Conservation (phyloP, 805 yeast genomes). For the Hanseniaspora opuntiae region DNA sequence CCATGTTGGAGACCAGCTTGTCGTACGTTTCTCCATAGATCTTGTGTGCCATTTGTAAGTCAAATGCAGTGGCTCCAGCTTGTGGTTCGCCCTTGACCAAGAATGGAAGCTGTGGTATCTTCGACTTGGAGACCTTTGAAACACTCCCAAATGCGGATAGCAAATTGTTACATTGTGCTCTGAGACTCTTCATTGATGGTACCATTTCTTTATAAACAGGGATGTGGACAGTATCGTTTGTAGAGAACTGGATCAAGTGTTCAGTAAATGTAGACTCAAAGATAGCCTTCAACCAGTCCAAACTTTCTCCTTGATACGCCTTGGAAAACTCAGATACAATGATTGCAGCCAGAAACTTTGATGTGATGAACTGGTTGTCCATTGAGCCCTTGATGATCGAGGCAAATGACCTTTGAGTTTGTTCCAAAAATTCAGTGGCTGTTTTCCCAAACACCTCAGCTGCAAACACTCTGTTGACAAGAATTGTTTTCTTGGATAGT, state of each 20-base stretch:
- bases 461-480: constrained; percentile 62
- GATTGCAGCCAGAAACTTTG: constrained; percentile 57
- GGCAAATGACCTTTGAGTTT: constrained; percentile 28
- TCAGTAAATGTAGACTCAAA: constrained; percentile 35
- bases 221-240: background rate
- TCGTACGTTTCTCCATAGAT: constrained; percentile 50
- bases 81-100: constrained; percentile 88
- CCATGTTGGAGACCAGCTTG: constrained; percentile 47
- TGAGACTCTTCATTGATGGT: constrained; percentile 68
- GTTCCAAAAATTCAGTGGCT: constrained; percentile 36
- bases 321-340: constrained; percentile 56
- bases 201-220: constrained; percentile 52
- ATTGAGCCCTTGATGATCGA: constrained; percentile 31
- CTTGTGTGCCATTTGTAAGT: constrained; percentile 61
- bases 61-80: constrained; percentile 89
- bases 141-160: constrained; percentile 63
- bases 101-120: constrained; percentile 71
- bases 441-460: constrained; percentile 63
- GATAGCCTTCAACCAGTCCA: constrained; percentile 14
- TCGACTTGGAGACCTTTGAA: constrained; percentile 57
- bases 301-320: constrained; percentile 16
- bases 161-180: constrained; percentile 77
- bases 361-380: constrained; percentile 60
- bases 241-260: background rate
- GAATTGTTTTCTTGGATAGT: constrained; percentile 60